Base-by-base conservation (phyloP, 2,329 filamentous ascomycete species). In the Clathrospora elynae region DNA sequence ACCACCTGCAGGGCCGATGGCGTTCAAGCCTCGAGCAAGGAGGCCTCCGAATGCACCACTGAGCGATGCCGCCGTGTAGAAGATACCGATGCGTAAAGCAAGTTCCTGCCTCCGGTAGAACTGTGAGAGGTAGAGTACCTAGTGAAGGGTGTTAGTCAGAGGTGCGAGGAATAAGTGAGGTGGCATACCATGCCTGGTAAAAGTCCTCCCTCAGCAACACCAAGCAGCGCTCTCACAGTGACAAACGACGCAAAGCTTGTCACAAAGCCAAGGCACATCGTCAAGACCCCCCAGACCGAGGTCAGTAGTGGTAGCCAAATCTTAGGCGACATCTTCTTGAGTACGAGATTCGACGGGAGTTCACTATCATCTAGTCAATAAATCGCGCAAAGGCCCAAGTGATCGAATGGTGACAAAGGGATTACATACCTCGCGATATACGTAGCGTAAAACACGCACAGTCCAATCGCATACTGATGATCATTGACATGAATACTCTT, bases 1-100 rank as follows among this genome's bases (percentile, higher is more conserved):
- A 0, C 77, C 77, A 1, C 78, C 80, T 3, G 72, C 65, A 0
- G 75, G 74, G 0, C 77, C 81, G 43, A 86, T 84, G n/a, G 78
- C 75, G 1, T 79, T 78, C 5, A 86, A 70, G 0, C 82, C 83
- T 7, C 81, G 75, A 6, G 83, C 83, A 5, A 86, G 71, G 0
- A 86, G 73, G 5, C 80, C 83, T 18, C 82, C 82, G 59, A 85
- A 86, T 1, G 82, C 82, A 2, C 83, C 82, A 0, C 81, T 84
- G 4, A 87, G 67, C 1, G 82, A 84, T 0, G 83, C 82, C 2
- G 83, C 82, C 1, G 82, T 85, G 61, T 86, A 87, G 57, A 87
- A 86, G 5, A 87, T 71, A 19, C 83, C 84, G 35, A 87, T 84
- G 4, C 84, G 74, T 24, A 85, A 64, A 0, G 82, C 81, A 49